Evolutionary conservation across 148 eudicot species (phyloP), one percentile per base, ranked within the genome.

Genomic region (Rhododendron ferrugineum): DNA sequence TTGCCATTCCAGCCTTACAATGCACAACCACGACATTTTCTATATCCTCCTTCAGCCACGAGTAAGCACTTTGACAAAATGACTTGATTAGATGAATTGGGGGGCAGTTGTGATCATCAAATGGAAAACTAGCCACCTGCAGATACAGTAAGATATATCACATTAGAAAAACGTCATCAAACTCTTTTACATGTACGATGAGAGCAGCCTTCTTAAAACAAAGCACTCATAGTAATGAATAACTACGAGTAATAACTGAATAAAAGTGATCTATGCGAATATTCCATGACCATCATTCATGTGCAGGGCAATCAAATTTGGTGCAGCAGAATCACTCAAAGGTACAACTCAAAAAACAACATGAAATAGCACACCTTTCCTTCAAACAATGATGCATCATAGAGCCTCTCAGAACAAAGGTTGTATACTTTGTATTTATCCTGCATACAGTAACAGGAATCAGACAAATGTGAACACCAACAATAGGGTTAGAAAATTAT

Each of bases 1-100:
- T 93, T 62, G 99, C 99, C 98, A 97, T 94, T 91, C 99, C 99
- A 83, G 99, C 99, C 87, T 97, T 97, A 89, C 99, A 97, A 88
- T 97, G 99, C 88, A 97, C 99, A 81, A 97, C 97, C 89, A 97
- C 98, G 60, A 97, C 98, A 93, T 97, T 95, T 85, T 97, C 98
- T 70, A 97, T 95, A 90, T 97, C 99, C 90, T 97, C 98, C 91
- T 97, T 97, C 91, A 97, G 91, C 99, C 99, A 97, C 66, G 99
- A 89, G 88, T 95, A 97, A 28, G 99, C 99, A 92, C 99, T 97
- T 87, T 93, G 95, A 88, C 99, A 97, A 88, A 97, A 97, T 83
- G 90, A 89, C 84, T 78, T 91, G 75, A 97, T 92, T 73, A 97
- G 98, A 83, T 92, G 98, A 84, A 94, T 92, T 47, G 99, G 99